Evolutionary conservation across 106 monocot species (phyloP), one percentile per base, ranked within the genome.

Genomic region (Dioscorea alata): DNA sequence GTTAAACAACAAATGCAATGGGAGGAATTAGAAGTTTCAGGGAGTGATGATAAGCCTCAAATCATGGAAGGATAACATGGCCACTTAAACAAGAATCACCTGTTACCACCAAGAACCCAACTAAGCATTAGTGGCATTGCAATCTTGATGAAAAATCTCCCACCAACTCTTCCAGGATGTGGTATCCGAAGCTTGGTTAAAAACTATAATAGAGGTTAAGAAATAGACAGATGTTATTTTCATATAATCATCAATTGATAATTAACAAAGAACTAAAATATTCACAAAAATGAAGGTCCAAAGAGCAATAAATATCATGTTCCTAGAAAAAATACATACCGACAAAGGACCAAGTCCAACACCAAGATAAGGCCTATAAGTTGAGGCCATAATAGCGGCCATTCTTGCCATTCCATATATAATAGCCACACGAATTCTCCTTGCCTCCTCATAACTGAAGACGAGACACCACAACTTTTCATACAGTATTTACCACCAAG

Each of bases 31-130:
- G 10, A 42, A 42, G 42, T 42, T 42, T 42, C 42, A 42, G 42
- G 42, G 9, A 42, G 42, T 42, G 10, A 42, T 42, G 42, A 42
- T 42, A 42, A 42, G 10, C 42, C 6, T 42, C 42, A 42, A 42
- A 42, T 42, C 6, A 42, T 6, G 42, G 5, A 28, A 1, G 53
- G 14, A 67, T 51, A 12, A 51, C 15, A n/a, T 49, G n/a, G 48
- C 1, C 21, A 2, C 14, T 16, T 64, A 23, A n/a, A 17, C 15
- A 9, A 64, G 33, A 22, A 28, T 33, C 73, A 99, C 99, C 93
- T 99, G 74, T 90, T 99, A 7, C 93, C 99, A 59, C 93, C 99
- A n/a, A 99, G 77, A 16, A 99, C 90, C 99, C 99, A 99, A 60
- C 53, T 85, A 31, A 99, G 78, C 93, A 99, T 99, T 67, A 77